Evolutionary conservation across 148 eudicot genomes (phyloP), one percentile per base, ranked within the genome.

Genomic region (Fagopyrum tataricum): DNA sequence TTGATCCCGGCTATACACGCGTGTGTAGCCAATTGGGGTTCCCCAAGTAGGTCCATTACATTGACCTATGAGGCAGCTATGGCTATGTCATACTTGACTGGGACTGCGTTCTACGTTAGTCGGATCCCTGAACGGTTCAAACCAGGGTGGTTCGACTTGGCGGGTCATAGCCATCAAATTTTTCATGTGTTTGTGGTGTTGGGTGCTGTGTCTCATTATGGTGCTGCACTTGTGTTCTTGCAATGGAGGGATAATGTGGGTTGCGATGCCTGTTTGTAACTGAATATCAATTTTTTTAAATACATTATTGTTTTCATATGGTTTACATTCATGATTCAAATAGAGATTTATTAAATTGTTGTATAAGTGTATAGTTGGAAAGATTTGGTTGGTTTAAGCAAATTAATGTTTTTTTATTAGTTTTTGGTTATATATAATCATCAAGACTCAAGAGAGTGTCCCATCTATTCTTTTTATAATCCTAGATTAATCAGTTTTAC

Each of bases 101-200:
- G 98, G 76, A 86, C 98, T 1, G 73, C 80, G 42, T 94, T 94
- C 67, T 94, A 94, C 11, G 90, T 91, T 14, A 80, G 78, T 15
- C 83, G 96, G 77, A 69, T 94, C n/a, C 98, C 97, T 1, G 98
- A 94, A 81, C 81, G 96, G 82, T 94, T 97, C 91, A 77, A 68
- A 76, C 97, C 98, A 0, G 98, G 98, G 4, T 85, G 85, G 85
- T 94, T 94, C 44, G 98, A 94, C 64, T 76, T 94, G 6, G 91
- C 97, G 0, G 97, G 98, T 1, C 97, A 94, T 51, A 94, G 98
- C 70, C 98, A 94, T 74, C 97, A 94, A 71, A 94, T 94, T 41
- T 94, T 94, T 53, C 98, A 94, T 77, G 86, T 88, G 75, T 88
- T 94, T 55, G 98, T 94, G 56, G 77, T 94, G n/a, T 61, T 88